Evolutionary conservation across 1,284 basidiomycete genomes (phyloP).

Genomic region (Pseudozyma thailandica): DNA sequence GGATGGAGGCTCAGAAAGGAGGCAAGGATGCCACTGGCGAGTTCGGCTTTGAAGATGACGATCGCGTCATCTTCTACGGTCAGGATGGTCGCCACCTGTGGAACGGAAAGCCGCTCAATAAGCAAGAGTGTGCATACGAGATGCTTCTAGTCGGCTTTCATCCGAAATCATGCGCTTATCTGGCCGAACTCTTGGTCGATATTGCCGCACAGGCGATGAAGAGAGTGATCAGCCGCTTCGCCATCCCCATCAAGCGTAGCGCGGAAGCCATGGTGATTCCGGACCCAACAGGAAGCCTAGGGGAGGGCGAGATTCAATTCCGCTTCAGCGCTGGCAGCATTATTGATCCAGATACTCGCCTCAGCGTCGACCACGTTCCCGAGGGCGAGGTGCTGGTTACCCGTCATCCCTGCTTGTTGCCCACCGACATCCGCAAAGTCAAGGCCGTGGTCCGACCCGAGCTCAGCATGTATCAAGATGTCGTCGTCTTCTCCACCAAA

Average conservation of each 20-base stretch:
- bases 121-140: constrained; percentile 55
- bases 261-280: constrained; percentile 37
- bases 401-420: constrained; percentile 59
- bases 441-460: constrained; percentile 50
- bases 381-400: constrained; percentile 55
- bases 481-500: constrained; percentile 58
- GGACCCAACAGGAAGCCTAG: constrained; percentile 46
- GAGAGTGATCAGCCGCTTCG: constrained; percentile 27
- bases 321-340: constrained; percentile 44
- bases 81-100: constrained; percentile 39
- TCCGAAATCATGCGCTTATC: constrained; percentile 26
- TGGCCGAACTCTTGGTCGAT: constrained; percentile 31
- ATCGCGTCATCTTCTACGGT: constrained; percentile 27
- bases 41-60: constrained; percentile 16
- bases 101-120: constrained; percentile 47
- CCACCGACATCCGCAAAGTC: constrained; percentile 61
- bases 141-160: constrained; percentile 61
- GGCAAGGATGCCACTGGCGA: not conserved
- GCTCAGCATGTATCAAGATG: constrained; percentile 46
- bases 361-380: constrained; percentile 27
- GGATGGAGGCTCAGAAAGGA: constrained; percentile 11
- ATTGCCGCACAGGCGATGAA: constrained; percentile 30
- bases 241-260: constrained; percentile 36
- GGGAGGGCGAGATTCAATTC: constrained; percentile 59
- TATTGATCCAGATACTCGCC: constrained; percentile 37